Evolutionary conservation across 2,329 filamentous ascomycete genomes (phyloP), one percentile per base, ranked within the genome.

Genomic region (Arthroderma sp.): DNA sequence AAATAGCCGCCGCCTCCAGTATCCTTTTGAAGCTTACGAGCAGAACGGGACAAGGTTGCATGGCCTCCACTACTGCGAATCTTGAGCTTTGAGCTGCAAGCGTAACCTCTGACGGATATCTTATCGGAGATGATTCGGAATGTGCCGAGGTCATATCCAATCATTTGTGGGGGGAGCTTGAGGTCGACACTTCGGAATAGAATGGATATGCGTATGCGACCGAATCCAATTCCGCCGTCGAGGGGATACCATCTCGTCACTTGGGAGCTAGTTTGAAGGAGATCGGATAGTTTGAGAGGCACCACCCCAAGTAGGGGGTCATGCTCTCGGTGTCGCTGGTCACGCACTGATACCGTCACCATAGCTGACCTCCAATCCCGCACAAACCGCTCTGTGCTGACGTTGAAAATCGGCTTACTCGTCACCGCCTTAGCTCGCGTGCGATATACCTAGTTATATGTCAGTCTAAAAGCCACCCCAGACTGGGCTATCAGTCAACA

Each of bases 331-430:
- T 95, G 85, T 31, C 89, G 79, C 7, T 83, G 80, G 59, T 96
- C 89, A 28, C 91, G 82, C 10, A 95, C 87, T 1, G 86, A 84
- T 41, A 96, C 73, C 0, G 88, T 95, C 44, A 94, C 74, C 46
- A 95, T 83, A 38, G 77, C 75, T 11, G 85, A 91, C 51, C 86
- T 76, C 91, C 91, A 98, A 58, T 98, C 89, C 22, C 89, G 82
- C 29, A 96, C 70, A 55, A 96, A 96, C 8, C 83, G 78, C 59
- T 98, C 91, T 0, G 88, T 95, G 48, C 89, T 89, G 3, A 91
- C 88, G 55, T 96, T 95, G 73, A 94, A 96, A 51, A 96, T 95
- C 1, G 91, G 91, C 61, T 93, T 88, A 43, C 86, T 93, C 32
- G 84, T 93, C 5, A 94, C 83, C 3, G 88, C 88, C 70, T 98